Base-by-base conservation (phyloP, 108 stramenopile species). In the Cyclostephanos tholiformis region DNA sequence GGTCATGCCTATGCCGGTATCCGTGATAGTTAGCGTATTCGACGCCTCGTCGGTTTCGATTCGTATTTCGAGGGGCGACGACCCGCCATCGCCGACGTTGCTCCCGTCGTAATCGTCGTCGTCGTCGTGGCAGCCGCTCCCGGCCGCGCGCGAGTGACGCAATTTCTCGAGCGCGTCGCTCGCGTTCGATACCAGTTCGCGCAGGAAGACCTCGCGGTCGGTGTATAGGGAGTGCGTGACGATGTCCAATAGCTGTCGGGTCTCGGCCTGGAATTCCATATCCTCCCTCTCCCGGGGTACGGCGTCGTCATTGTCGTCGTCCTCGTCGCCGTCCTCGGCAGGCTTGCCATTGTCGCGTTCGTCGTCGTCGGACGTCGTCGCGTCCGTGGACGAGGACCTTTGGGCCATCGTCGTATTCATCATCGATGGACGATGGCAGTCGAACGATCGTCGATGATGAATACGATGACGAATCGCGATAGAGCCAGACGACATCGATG, bases 151-250 rank as follows among this genome's bases (percentile, higher is more conserved):
- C 43, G 94, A 25, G 63, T 99, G 98, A 36, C 98, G 88, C 27
- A 97, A 84, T 78, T 99, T 99, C 82, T 99, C 98, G 27, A 96
- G 84, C 6, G 98, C 96, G 80, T 99, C 99, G 56, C 90, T 88
- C 10, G 98, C 97, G 77, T 99, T 99, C 23, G 92, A 94, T 17
- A 99, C 87, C 9, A 99, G 83, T 83, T 99, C 99, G 32, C 99
- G 86, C n/a, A 99, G 77, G 75, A 99, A 99, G 4, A 99, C 95
- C 68, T 99, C 97, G 82, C 96, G 95, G 81, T 98, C 98, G 5
- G 98, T 99, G 80, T 99, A 99, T 39, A 99, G 84, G 2, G 97
- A 97, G 82, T 99, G 91, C 8, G 98, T 97, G 39, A 99, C 98
- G 77, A 95, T 93, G 62, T 92, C 92, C 44, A 94, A 75, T 1